A percentile compares a stretch with the other conserved stretches of the same genome.
Conservation (phyloP, 495 filamentous ascomycete species). For the Lepraria neglecta region DNA sequence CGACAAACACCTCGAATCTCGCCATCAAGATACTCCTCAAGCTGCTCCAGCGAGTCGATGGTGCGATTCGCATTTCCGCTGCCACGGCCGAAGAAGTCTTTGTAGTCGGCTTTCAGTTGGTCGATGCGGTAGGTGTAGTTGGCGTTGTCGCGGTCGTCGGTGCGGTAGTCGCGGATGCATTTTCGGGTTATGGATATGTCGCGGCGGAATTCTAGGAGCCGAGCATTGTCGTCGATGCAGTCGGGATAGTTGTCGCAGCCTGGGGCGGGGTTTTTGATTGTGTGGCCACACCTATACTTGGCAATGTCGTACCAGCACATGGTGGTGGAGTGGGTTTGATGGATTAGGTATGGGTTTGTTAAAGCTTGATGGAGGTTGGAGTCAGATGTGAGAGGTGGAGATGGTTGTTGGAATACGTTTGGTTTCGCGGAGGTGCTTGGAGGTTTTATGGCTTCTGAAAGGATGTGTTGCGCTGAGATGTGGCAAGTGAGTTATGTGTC, state of each 20-base stretch:
- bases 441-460: no score
- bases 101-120: not conserved
- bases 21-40: constrained; percentile 1
- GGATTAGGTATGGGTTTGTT: no score
- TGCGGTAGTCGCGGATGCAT: not conserved
- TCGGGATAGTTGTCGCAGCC: not conserved
- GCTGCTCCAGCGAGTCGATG: not conserved
- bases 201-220: constrained; percentile 2
- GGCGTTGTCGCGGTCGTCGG: not conserved
- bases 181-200: not conserved
- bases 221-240: not conserved
- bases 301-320: no score
- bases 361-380: no score
- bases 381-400: no score
- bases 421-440: no score
- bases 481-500: no score
- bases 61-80: not conserved
- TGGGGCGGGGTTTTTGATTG: not conserved
- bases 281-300: constrained; percentile 11
- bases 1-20: not conserved
- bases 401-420: no score
- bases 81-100: not conserved
- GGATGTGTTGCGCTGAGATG: no score
- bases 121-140: not conserved
- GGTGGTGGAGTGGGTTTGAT: no score